Conservation (phyloP, 768 basidiomycete genomes). For the Porpolomopsis calyptriformis region DNA sequence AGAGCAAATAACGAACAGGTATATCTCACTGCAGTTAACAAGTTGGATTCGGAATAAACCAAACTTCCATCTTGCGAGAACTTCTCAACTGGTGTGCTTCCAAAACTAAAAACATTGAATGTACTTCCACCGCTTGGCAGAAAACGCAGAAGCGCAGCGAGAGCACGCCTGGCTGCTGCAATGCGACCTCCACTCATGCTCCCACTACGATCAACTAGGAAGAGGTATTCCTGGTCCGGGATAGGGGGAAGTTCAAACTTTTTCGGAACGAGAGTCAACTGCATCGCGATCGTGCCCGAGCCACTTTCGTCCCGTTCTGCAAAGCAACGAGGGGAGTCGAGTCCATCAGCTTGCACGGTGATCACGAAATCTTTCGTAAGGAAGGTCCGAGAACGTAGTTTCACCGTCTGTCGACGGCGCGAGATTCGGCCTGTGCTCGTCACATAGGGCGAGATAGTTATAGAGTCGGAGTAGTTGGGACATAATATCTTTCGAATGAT, state of each 20-base stretch:
- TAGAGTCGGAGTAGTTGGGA: conserved; percentile 32
- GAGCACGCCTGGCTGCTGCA: conserved; percentile 36
- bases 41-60: too few species aligned
- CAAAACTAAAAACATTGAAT: conserved; percentile 57
- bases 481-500: conserved; percentile 30
- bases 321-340: conserved; percentile 48
- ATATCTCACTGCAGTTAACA: conserved; percentile 34
- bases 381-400: conserved; percentile 30
- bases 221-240: conserved; percentile 44
- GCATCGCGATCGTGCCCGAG: conserved; percentile 34
- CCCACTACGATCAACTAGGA: conserved; percentile 48
- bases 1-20: neutral
- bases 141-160: conserved; percentile 37
- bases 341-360: conserved; percentile 33
- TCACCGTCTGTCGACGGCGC: conserved; percentile 29
- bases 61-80: too few species aligned
- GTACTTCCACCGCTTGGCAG: conserved; percentile 31
- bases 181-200: conserved; percentile 39
- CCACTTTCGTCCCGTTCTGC: conserved; percentile 22
- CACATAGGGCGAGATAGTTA: conserved; percentile 24
- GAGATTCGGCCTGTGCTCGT: conserved; percentile 26
- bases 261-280: conserved; percentile 46
- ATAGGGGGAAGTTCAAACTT: conserved; percentile 35
- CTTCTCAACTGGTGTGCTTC: conserved; percentile 15
- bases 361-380: conserved; percentile 43